Evolutionary conservation across 2,329 filamentous ascomycete species (phyloP).

Genomic region (Ophiocordyceps australis): DNA sequence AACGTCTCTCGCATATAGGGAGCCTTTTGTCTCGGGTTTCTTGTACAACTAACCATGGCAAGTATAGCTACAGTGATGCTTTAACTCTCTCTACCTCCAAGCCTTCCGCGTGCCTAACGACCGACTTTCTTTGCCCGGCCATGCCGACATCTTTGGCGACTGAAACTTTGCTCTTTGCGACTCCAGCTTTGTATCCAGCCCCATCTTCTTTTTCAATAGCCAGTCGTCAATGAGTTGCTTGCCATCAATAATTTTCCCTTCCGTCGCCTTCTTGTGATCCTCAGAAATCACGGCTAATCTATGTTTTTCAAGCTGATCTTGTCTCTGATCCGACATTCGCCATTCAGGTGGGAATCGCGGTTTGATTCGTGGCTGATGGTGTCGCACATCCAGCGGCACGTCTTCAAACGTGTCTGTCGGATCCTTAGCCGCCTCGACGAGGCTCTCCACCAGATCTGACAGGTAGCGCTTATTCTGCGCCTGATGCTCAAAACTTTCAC

Average conservation of each 20-base stretch:
- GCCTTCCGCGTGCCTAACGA: no score
- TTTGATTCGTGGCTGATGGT: slow-evolving; percentile 54
- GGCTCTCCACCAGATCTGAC: slow-evolving; percentile 53
- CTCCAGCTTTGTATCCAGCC: slow-evolving; percentile 15
- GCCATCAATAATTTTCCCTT: slow-evolving; percentile 43
- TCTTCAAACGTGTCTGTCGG: slow-evolving; percentile 69
- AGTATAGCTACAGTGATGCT: no score
- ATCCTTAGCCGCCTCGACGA: slow-evolving; percentile 65
- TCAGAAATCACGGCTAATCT: slow-evolving; percentile 31
- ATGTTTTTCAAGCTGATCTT: slow-evolving; percentile 41
- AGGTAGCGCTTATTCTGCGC: slow-evolving; percentile 97
- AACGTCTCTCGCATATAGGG: no score
- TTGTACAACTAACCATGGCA: no score
- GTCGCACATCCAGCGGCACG: slow-evolving; percentile 73
- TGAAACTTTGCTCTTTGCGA: slow-evolving; percentile 12
- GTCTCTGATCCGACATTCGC: slow-evolving; percentile 57
- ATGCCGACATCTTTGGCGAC: slow-evolving; percentile 5
- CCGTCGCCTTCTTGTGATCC: slow-evolving; percentile 34
- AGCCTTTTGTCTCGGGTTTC: no score
- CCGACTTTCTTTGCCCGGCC: no score
- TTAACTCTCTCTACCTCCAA: no score
- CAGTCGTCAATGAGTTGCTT: slow-evolving; percentile 22
- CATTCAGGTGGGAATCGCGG: slow-evolving; percentile 66
- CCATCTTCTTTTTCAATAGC: slow-evolving; percentile 10
- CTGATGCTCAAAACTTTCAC: slow-evolving; percentile 72